Conservation (phyloP, 495 filamentous ascomycete species). For the Penicillium arizonense region DNA sequence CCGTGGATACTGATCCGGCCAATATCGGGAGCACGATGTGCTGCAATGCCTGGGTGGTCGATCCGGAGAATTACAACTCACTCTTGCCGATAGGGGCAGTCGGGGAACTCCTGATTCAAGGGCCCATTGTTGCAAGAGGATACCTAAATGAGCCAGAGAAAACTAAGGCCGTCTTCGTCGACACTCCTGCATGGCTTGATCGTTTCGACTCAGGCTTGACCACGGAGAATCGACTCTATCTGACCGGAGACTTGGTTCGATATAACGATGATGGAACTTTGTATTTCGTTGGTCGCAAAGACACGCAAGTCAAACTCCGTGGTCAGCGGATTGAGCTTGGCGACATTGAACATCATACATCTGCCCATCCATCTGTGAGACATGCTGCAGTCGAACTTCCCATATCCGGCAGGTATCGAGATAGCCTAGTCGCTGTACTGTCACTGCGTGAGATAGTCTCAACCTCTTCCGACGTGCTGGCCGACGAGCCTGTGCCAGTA, state of each 20-base stretch:
- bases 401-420: background rate
- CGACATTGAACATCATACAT: constrained; percentile 28
- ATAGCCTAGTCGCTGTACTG: background rate
- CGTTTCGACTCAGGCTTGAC: background rate
- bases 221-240: constrained; percentile 31
- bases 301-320: constrained; percentile 33
- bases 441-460: background rate
- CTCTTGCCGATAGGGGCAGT: constrained; percentile 35
- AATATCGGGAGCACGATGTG: constrained; percentile 20
- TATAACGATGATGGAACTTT: constrained; percentile 38
- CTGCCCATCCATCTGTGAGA: background rate
- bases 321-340: constrained; percentile 36
- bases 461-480: background rate
- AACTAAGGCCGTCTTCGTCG: constrained; percentile 41
- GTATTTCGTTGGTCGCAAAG: constrained; percentile 32
- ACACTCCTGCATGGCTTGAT: constrained; percentile 41
- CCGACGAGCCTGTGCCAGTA: background rate
- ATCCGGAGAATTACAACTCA: constrained; percentile 23
- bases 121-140: constrained; percentile 34
- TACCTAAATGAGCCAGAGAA: constrained; percentile 39
- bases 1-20: background rate
- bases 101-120: constrained; percentile 46
- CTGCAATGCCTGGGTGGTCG: constrained; percentile 38
- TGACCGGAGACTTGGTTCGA: constrained; percentile 51
- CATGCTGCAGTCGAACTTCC: background rate